phyloP scores from a whole-genome alignment of 306 rosid species.

The Trifolium pratense region DNA sequence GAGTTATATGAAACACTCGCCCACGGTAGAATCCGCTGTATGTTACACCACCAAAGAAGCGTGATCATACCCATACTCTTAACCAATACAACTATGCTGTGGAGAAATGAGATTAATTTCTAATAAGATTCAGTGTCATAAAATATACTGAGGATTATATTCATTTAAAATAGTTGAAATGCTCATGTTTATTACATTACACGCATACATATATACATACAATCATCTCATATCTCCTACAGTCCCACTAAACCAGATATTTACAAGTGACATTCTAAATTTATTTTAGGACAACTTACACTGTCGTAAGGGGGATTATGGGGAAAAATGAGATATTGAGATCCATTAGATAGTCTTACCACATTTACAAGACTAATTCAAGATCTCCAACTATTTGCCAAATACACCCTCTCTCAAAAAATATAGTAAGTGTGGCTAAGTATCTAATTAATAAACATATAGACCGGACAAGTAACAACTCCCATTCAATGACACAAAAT shows the following conservation, averaged over 20 bases:
- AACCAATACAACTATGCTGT: not conserved
- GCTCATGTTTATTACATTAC: not conserved
- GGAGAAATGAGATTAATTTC: not conserved
- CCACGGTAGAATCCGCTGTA: too few relatives aligned
- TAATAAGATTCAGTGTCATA: not conserved
- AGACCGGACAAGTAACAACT: not conserved
- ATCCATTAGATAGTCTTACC: not conserved
- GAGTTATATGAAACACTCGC: too few relatives aligned
- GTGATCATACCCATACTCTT: not conserved
- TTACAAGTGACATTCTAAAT: not conserved
- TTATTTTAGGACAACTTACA: not conserved
- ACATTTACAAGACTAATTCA: slow-evolving; percentile 2
- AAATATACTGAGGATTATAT: not conserved
- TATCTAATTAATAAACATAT: not conserved
- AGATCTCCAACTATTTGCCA: not conserved
- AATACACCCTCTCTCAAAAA: not conserved
- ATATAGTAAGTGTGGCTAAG: not conserved
- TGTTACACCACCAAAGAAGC: too few relatives aligned
- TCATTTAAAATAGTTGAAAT: not conserved
- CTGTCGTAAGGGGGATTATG: not conserved
- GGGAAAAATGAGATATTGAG: not conserved
- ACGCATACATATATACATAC: not conserved
- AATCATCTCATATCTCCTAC: slow-evolving; percentile 1
- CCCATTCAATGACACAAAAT: not conserved
- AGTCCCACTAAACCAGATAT: not conserved